phyloP scores from a whole-genome alignment of 768 basidiomycete species.

The Glaciozyma martinii region DNA sequence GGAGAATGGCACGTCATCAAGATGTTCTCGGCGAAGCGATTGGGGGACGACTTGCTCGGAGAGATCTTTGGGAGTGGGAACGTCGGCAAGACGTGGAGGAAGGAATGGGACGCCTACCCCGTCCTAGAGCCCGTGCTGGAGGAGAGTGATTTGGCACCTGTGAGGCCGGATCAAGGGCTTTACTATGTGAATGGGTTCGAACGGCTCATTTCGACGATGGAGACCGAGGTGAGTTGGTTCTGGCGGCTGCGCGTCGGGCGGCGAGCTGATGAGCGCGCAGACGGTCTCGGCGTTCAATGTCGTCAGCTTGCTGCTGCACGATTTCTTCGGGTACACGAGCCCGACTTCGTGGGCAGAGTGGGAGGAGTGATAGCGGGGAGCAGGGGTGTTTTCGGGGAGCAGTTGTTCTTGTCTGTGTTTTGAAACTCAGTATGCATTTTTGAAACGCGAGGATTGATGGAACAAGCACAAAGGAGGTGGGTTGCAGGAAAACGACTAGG shows the following conservation, averaged over 20 bases:
- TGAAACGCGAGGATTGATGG: too few species aligned
- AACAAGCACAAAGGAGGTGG: too few species aligned
- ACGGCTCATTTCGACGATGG: conserved; percentile 86
- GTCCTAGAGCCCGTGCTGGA: conserved; percentile 40
- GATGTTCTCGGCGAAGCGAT: conserved; percentile 63
- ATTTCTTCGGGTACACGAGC: conserved; percentile 27
- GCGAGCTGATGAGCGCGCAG: conserved; percentile 7
- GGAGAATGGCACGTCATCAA: conserved; percentile 67
- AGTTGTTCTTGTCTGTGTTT: too few species aligned
- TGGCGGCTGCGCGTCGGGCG: neutral
- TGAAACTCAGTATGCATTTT: too few species aligned
- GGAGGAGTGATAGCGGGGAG: conserved; percentile 1
- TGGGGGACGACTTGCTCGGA: conserved; percentile 63
- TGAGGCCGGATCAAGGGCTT: conserved; percentile 65
- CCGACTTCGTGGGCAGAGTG: conserved; percentile 32
- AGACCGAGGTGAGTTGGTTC: conserved; percentile 60
- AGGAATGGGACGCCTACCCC: conserved; percentile 49
- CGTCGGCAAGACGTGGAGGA: conserved; percentile 71
- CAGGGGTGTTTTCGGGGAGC: too few species aligned
- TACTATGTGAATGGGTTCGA: conserved; percentile 92
- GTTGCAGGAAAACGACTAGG: neutral
- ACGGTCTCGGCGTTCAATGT: conserved; percentile 33
- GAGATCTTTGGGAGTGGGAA: conserved; percentile 53
- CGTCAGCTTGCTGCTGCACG: conserved; percentile 26
- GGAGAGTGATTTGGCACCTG: conserved; percentile 53